phyloP scores from a whole-genome alignment of 768 basidiomycete species.

The Mycena sanguinolenta region DNA sequence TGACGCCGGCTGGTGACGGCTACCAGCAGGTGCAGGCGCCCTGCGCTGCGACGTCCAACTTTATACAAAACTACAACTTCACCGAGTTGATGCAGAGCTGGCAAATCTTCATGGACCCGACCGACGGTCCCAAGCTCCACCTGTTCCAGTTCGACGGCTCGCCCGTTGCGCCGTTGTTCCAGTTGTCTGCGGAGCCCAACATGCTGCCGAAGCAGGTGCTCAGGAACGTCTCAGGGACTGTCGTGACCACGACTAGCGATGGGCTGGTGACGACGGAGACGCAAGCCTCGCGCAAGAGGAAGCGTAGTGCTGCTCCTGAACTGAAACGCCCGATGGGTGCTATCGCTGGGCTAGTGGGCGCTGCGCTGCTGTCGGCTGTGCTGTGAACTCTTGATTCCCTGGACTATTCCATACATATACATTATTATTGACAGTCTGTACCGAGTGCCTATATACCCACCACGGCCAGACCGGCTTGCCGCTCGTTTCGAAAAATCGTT shows the following conservation, averaged over 20 bases:
- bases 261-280: conserved; percentile 41
- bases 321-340: conserved; percentile 27
- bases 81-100: conserved; percentile 76
- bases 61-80: conserved; percentile 86
- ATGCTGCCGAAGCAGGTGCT: conserved; percentile 86
- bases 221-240: conserved; percentile 61
- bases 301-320: conserved; percentile 30
- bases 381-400: conserved; percentile 17
- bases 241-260: conserved; percentile 39
- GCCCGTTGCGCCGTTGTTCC: conserved; percentile 80
- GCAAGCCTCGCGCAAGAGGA: conserved; percentile 24
- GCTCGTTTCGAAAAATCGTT: conserved; percentile 9
- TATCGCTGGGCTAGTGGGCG: conserved; percentile 25
- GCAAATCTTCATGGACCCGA: conserved; percentile 80
- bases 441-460: conserved; percentile 23
- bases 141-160: conserved; percentile 84
- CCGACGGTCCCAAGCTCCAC: conserved; percentile 76
- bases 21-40: conserved; percentile 96
- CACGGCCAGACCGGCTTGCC: conserved; percentile 12
- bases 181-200: conserved; percentile 77
- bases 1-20: conserved; percentile 86
- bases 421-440: conserved; percentile 22
- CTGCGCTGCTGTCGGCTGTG: conserved; percentile 27
- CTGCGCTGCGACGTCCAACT: conserved; percentile 89
- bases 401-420: conserved; percentile 25